Conservation (phyloP, 805 yeast species). For the Metschnikowia gruessii region DNA sequence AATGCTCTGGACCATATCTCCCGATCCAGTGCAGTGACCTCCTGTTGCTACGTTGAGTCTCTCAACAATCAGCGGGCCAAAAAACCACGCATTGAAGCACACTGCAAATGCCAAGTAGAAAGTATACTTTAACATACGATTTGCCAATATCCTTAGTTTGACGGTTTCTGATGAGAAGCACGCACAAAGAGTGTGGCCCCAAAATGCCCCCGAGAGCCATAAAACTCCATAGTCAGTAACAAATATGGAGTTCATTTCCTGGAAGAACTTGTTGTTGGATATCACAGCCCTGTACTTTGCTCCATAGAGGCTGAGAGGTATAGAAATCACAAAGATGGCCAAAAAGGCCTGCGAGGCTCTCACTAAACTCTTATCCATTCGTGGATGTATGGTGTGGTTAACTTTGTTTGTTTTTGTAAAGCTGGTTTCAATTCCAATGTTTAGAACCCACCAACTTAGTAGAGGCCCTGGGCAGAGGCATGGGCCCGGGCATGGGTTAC, state of each 20-base stretch:
- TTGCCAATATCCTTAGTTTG: neutral
- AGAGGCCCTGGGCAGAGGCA: no score
- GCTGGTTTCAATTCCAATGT: no score
- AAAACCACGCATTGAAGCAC: constrained; percentile 28
- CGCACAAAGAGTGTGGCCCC: constrained; percentile 10
- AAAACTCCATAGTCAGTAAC: constrained; percentile 30
- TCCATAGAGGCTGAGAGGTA: constrained; percentile 22
- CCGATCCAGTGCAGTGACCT: constrained; percentile 11
- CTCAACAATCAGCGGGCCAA: constrained; percentile 35
- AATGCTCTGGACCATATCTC: neutral
- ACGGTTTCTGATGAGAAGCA: neutral
- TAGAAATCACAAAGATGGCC: constrained; percentile 21
- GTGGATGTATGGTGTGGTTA: neutral
- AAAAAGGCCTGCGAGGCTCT: constrained; percentile 4
- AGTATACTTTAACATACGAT: constrained; percentile 11
- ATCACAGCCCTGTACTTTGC: constrained; percentile 16
- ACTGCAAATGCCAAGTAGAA: constrained; percentile 13
- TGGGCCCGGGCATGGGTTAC: no score
- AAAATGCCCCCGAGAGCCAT: constrained; percentile 27
- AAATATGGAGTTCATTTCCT: constrained; percentile 22
- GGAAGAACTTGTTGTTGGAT: constrained; percentile 12
- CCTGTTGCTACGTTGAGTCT: constrained; percentile 22
- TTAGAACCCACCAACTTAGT: neutral
- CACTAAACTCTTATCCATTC: neutral
- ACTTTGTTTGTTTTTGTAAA: neutral